phyloP scores from a whole-genome alignment of 2,329 filamentous ascomycete genomes.

The Paraphaeosphaeria sporulosa region DNA sequence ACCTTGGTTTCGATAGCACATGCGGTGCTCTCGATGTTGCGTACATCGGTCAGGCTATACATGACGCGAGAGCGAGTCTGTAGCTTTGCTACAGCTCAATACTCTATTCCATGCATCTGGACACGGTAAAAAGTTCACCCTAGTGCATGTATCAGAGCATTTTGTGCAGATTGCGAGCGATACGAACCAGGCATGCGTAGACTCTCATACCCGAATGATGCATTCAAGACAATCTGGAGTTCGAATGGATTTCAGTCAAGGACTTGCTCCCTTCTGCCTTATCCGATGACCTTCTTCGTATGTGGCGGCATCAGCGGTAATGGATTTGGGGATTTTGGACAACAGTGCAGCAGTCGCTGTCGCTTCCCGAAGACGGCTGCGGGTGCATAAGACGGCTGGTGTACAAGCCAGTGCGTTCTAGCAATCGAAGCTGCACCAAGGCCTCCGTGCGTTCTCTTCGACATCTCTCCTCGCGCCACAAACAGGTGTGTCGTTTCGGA shows the following conservation, averaged over 20 bases:
- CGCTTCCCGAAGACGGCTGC: slow-evolving; percentile 18
- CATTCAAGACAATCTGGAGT: not conserved
- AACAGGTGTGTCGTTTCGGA: not conserved
- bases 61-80: not conserved
- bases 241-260: not conserved
- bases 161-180: not conserved
- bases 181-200: not conserved
- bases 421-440: not conserved
- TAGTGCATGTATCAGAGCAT: not conserved
- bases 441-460: not conserved
- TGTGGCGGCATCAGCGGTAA: not conserved
- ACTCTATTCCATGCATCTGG: not conserved
- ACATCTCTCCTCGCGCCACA: slow-evolving; percentile 6
- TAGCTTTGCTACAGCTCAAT: not conserved
- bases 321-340: not conserved
- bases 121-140: not conserved
- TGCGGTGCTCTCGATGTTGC: slow-evolving; percentile 18
- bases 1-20: slow-evolving; percentile 15
- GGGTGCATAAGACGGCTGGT: slow-evolving; percentile 13
- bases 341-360: slow-evolving; percentile 15
- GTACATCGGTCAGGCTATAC: not conserved
- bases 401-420: slow-evolving; percentile 10
- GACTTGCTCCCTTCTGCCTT: not conserved
- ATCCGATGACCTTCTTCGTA: not conserved
- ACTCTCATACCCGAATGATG: not conserved